Evolutionary conservation across 192 early-diverging fungal genomes (phyloP).

Genomic region (Podila verticillata): DNA sequence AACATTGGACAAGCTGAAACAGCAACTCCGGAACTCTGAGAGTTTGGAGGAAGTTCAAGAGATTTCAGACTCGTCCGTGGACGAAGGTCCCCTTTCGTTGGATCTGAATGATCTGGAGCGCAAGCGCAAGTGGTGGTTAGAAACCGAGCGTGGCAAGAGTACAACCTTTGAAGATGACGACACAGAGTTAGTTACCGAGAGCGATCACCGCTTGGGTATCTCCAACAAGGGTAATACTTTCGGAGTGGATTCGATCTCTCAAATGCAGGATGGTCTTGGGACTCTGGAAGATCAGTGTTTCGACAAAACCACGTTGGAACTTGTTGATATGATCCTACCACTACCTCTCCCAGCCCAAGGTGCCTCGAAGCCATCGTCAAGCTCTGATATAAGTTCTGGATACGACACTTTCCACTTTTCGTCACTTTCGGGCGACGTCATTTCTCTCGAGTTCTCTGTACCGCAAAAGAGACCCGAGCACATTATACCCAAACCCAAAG

Average conservation of each 20-base stretch:
- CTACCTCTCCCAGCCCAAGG: not conserved
- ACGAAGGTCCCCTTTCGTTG: slow-evolving; percentile 35
- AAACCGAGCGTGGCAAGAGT: not conserved
- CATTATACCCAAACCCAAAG: too few relatives aligned
- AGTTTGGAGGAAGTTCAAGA: slow-evolving; percentile 16
- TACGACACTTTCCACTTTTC: not conserved
- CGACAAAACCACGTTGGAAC: slow-evolving; percentile 16
- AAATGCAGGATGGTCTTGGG: not conserved
- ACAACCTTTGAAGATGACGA: slow-evolving; percentile 5
- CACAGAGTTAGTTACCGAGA: not conserved
- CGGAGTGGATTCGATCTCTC: too few relatives aligned
- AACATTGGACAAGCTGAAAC: slow-evolving; percentile 22
- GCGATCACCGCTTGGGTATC: not conserved
- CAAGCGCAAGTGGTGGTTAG: slow-evolving; percentile 27
- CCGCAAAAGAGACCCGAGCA: not conserved
- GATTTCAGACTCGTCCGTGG: slow-evolving; percentile 9
- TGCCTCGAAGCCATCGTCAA: not conserved
- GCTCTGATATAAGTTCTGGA: not conserved
- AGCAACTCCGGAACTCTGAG: slow-evolving; percentile 21
- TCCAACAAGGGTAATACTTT: too few relatives aligned
- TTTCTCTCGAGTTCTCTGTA: not conserved
- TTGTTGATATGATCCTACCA: not conserved
- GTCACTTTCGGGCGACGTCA: too few relatives aligned
- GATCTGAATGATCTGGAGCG: slow-evolving; percentile 30
- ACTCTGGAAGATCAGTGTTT: not conserved